Evolutionary conservation across 1,139 yeast genomes (phyloP).

Genomic region (Saccharomyces uvarum): DNA sequence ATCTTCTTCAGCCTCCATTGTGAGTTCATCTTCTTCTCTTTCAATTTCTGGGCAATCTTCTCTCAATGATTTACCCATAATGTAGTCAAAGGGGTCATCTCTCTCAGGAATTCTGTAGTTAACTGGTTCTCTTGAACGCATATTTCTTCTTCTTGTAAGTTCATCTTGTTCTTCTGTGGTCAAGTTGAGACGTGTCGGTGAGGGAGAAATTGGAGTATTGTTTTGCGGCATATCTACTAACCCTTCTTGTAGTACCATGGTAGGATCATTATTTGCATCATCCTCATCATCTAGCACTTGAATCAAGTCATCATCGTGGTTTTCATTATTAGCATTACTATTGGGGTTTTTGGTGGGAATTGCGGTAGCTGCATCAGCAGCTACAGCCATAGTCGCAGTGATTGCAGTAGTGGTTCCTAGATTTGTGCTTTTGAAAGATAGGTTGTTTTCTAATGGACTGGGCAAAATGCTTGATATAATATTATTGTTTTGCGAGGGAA

Average conservation of each 20-base stretch:
- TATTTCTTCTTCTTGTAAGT: conserved; percentile 7
- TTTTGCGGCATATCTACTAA: neutral
- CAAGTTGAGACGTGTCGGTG: conserved; percentile 11
- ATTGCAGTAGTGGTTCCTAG: neutral
- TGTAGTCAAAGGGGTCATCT: conserved; percentile 28
- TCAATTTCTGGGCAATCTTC: conserved; percentile 2
- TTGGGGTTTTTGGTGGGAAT: neutral
- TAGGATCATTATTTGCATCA: conserved; percentile 1
- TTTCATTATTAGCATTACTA: neutral
- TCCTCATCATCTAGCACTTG: conserved; percentile 23
- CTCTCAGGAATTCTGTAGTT: conserved; percentile 28
- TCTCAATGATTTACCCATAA: conserved; percentile 13
- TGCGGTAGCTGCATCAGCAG: neutral
- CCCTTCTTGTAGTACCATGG: neutral
- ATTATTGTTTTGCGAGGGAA: conserved; percentile 1
- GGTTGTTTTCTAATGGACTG: conserved; percentile 8
- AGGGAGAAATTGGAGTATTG: conserved; percentile 3
- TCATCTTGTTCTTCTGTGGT: conserved; percentile 5
- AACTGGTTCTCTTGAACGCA: conserved; percentile 15
- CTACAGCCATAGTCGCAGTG: neutral
- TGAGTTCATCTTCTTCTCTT: conserved; percentile 15
- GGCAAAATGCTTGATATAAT: conserved; percentile 10
- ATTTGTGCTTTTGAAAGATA: neutral
- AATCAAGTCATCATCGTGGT: conserved; percentile 11
- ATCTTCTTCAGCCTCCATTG: conserved; percentile 31